These are phyloP conservation scores for Thelonectria rubi DNA, from an alignment of 2,329 filamentous ascomycete species.

Conservation along the genomic window DNA sequence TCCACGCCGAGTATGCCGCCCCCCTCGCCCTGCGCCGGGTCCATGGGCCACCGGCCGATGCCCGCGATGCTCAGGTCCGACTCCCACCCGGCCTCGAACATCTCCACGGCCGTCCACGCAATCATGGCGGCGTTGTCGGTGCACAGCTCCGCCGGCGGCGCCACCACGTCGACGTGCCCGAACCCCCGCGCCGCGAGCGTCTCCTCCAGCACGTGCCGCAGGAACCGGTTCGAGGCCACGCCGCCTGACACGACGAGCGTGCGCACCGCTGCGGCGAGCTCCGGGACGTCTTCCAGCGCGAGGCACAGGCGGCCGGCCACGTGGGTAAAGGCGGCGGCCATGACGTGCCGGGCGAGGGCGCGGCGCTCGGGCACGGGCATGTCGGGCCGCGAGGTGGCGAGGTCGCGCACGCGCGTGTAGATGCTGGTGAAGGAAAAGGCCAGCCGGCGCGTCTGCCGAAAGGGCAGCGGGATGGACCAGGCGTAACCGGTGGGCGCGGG, in stretches of 20 bases:
- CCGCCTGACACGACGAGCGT: constrained; percentile 88
- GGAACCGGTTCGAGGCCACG: constrained; percentile 84
- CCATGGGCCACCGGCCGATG: constrained; percentile 78
- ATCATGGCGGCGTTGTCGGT: constrained; percentile 99
- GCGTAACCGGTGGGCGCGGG: constrained; percentile 50
- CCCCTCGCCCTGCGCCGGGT: constrained; percentile 66
- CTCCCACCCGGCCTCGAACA: constrained; percentile 82
- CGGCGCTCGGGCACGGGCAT: constrained; percentile 69
- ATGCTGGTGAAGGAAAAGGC: constrained; percentile 79
- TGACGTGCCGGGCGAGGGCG: constrained; percentile 74
- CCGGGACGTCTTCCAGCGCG: constrained; percentile 59
- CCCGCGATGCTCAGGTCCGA: constrained; percentile 68
- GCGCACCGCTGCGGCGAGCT: constrained; percentile 49
- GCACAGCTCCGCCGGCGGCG: constrained; percentile 81
- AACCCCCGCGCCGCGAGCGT: constrained; percentile 74
- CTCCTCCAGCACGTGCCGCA: constrained; percentile 70
- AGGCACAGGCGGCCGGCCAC: constrained; percentile 78
- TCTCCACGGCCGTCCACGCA: constrained; percentile 91
- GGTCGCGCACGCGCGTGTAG: constrained; percentile 60
- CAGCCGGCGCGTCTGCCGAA: constrained; percentile 66
- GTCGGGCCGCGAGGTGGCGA: constrained; percentile 52
- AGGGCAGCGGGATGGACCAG: constrained; percentile 77
- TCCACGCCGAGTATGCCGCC: constrained; percentile 65
- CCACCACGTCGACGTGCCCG: constrained; percentile 67
- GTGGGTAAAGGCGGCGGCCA: constrained; percentile 89